Conservation (phyloP, 176 grass and related monocot species). For the Alloteropsis semialata region DNA sequence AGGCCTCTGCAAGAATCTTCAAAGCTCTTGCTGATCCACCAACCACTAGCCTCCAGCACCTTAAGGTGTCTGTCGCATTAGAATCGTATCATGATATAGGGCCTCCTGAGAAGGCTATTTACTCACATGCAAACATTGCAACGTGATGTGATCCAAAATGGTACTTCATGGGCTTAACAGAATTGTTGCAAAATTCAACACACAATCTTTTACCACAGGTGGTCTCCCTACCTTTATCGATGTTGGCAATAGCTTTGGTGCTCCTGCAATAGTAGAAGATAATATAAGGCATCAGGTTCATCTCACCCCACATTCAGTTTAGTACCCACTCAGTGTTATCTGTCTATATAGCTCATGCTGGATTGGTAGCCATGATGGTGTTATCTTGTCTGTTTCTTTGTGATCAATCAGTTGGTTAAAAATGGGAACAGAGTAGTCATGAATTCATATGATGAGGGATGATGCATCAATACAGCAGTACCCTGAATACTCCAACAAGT, state of each 20-base stretch:
- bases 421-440: constrained; percentile 88
- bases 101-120: not conserved
- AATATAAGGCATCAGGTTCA: constrained; percentile 94
- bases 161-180: not conserved
- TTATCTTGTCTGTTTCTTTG: constrained; percentile 30
- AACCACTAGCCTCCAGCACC: constrained; percentile 88
- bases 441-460: constrained; percentile 99
- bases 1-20: constrained; percentile 78
- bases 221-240: constrained; percentile 98
- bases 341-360: not conserved
- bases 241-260: constrained; percentile 93
- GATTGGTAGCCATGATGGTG: not conserved
- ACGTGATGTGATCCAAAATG: constrained; percentile 2
- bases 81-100: not conserved
- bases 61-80: constrained; percentile 51
- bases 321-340: not conserved
- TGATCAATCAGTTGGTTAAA: constrained; percentile 51
- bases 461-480: constrained; percentile 93
- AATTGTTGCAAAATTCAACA: constrained; percentile 11
- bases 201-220: constrained; percentile 79
- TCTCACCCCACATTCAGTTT: constrained; percentile 24
- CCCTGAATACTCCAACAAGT: constrained; percentile 88
- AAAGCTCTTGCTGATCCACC: constrained; percentile 96
- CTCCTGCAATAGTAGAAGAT: constrained; percentile 92
- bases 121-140: not conserved